These are phyloP conservation scores for Escovopsis sp. DNA, from an alignment of 2,329 filamentous ascomycete species.

Conservation along the genomic window DNA sequence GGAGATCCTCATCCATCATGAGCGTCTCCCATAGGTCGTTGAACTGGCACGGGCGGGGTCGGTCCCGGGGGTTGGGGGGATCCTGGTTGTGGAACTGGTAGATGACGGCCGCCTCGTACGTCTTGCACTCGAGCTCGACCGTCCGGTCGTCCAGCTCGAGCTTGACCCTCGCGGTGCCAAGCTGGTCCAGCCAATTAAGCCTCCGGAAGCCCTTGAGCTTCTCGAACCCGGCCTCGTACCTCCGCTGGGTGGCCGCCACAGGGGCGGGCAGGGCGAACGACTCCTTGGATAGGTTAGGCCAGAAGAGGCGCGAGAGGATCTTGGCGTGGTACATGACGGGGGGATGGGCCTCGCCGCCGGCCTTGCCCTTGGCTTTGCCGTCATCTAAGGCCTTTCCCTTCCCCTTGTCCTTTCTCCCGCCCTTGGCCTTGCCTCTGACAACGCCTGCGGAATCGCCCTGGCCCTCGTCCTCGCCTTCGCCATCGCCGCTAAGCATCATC, in stretches of 20 bases:
- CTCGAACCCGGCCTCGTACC: constrained; percentile 64
- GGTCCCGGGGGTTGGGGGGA: constrained; percentile 15
- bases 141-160: constrained; percentile 71
- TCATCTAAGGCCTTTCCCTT: too few relatives aligned
- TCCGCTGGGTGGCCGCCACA: constrained; percentile 45
- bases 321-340: constrained; percentile 54
- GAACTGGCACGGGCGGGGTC: constrained; percentile 26
- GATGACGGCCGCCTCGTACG: constrained; percentile 79
- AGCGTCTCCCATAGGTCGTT: constrained; percentile 41
- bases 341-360: neutral
- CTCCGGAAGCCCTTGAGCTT: constrained; percentile 69
- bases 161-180: constrained; percentile 67
- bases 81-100: constrained; percentile 50
- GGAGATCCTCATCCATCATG: constrained; percentile 58
- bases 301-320: constrained; percentile 84
- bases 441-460: too few relatives aligned
- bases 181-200: constrained; percentile 71
- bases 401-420: too few relatives aligned
- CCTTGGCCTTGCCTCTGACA: too few relatives aligned
- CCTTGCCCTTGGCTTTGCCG: too few relatives aligned
- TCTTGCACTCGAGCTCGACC: constrained; percentile 55
- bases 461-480: too few relatives aligned
- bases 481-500: too few relatives aligned
- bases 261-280: constrained; percentile 46
- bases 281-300: constrained; percentile 66